A percentile compares a stretch with the other conserved stretches of the same genome.
phyloP scores from a whole-genome alignment of 2,329 filamentous ascomycete species.

The Teratosphaeria viscida region DNA sequence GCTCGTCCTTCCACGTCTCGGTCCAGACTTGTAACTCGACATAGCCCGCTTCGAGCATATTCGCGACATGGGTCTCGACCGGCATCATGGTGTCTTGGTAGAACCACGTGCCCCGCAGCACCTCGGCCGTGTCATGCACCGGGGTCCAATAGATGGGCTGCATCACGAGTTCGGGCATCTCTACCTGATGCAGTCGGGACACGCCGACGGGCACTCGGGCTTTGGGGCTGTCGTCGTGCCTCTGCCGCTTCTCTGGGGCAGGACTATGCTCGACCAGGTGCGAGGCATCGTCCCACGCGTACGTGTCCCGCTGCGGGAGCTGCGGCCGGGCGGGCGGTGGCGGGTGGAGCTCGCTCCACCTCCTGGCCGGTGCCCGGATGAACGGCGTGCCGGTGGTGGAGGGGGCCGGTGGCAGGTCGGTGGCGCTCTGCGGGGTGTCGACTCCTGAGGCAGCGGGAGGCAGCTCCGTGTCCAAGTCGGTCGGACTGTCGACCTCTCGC shows the following conservation, averaged over 20 bases:
- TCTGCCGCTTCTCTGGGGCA: constrained; percentile 14
- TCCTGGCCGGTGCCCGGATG: constrained; percentile 37
- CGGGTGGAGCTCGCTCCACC: constrained; percentile 12
- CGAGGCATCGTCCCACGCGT: constrained; percentile 36
- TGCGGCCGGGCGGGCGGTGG: constrained; percentile 19
- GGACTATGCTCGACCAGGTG: constrained; percentile 22
- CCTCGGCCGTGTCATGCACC: constrained; percentile 74
- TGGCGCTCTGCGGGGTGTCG: constrained; percentile 1
- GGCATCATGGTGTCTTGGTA: constrained; percentile 93
- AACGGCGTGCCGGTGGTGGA: constrained; percentile 41
- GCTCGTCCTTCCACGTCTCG: constrained; percentile 83
- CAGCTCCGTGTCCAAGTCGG: constrained; percentile 6
- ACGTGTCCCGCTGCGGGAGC: constrained; percentile 35
- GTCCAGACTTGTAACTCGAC: constrained; percentile 78
- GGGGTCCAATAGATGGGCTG: constrained; percentile 97
- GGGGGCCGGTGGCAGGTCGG: constrained; percentile 7
- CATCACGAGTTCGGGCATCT: constrained; percentile 70
- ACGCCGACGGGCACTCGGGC: constrained; percentile 72
- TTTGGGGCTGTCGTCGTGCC: constrained; percentile 24
- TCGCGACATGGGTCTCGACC: constrained; percentile 73
- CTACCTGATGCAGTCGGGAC: constrained; percentile 81
- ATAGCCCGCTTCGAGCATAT: constrained; percentile 87
- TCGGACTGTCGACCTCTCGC: constrained; percentile 14
- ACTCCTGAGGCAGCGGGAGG: constrained; percentile 1
- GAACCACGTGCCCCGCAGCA: constrained; percentile 89